These are phyloP conservation scores for Aspergillus piperis DNA, from an alignment of 2,329 filamentous ascomycete species.

Conservation along the genomic window DNA sequence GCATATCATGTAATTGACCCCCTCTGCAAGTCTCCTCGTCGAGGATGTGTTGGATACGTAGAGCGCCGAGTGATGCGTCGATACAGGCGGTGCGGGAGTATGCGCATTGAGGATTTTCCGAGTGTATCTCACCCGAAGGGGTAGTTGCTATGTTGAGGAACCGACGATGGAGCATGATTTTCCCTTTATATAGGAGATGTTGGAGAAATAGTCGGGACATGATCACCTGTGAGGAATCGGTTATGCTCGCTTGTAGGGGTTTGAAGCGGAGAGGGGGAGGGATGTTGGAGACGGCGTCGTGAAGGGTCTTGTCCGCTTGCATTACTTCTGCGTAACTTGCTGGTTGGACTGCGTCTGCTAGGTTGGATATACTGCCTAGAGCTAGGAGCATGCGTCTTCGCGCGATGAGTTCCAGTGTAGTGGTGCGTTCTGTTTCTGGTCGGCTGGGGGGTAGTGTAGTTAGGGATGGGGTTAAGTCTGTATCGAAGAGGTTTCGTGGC, in stretches of 20 bases:
- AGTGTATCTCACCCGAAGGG: not conserved
- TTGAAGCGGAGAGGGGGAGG: slow-evolving; percentile 20
- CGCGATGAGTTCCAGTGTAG: slow-evolving; percentile 38
- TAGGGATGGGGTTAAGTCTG: slow-evolving; percentile 57
- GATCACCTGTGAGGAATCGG: slow-evolving; percentile 25
- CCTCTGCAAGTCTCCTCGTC: slow-evolving; percentile 55
- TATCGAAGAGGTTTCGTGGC: slow-evolving; percentile 60
- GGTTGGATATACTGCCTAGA: slow-evolving; percentile 34
- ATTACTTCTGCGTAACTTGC: slow-evolving; percentile 33
- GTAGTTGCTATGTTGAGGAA: slow-evolving; percentile 11
- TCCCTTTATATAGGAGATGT: slow-evolving; percentile 26
- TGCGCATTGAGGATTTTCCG: slow-evolving; percentile 16
- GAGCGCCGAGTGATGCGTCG: slow-evolving; percentile 48
- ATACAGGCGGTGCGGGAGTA: slow-evolving; percentile 50
- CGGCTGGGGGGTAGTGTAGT: slow-evolving; percentile 53
- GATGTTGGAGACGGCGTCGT: slow-evolving; percentile 23
- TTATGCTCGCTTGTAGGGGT: slow-evolving; percentile 21
- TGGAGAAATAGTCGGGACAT: slow-evolving; percentile 24
- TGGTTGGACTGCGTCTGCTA: slow-evolving; percentile 29
- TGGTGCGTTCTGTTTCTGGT: slow-evolving; percentile 55
- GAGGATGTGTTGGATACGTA: slow-evolving; percentile 52
- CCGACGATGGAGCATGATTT: slow-evolving; percentile 25
- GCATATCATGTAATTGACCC: slow-evolving; percentile 52
- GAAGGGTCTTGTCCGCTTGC: slow-evolving; percentile 30
- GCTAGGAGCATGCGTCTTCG: slow-evolving; percentile 33